Base-by-base conservation (phyloP, 164 flowering plant species). In the Kingdonia uniflora region DNA sequence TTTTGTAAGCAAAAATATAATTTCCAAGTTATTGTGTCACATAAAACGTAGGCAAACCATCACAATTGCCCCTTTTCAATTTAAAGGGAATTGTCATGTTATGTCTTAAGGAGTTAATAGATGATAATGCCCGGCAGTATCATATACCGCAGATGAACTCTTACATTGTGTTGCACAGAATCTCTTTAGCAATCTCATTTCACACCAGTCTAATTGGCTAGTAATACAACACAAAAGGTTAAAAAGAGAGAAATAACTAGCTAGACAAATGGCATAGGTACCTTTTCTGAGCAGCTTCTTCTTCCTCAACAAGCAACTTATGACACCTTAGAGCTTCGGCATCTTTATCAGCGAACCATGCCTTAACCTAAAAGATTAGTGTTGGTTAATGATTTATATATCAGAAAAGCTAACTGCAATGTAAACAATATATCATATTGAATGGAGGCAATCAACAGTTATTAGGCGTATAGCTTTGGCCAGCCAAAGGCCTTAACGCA, bases 311-410 rank as follows among this genome's bases (percentile, higher is more conserved):
- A 49, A 89, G 90, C 70, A 89, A 61, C 62, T 89, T 84, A 55
- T 86, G 94, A 68, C 84, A 80, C 66, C 88, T 84, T 61, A 86
- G 76, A 59, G 97, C 86, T 73, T 86, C 95, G 24, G 82, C 94
- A 73, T 89, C 94, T 71, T 78, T 82, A 63, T 84, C 83, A 46
- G 85, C 87, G 48, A 80, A 61, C 85, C 95, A 89, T 39, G 87
- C 94, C 64, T 80, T 73, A 25, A 86, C 74, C 97, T 89, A 49
- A 16, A 29, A 55, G 26, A 43, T 19, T 24, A 56, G 41, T 25
- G 23, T 42, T 11, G 33, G 15, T 11, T 19, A 33, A 54, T 35
- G 14, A 41, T 46, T 2, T 29, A 29, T 33, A 48, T 16, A 19
- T 25, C 21, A 45, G 46, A 46, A 54, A 50, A 51, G 37, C 16